Base-by-base conservation (phyloP, 2,329 filamentous ascomycete species). In the Alternaria gaisen region DNA sequence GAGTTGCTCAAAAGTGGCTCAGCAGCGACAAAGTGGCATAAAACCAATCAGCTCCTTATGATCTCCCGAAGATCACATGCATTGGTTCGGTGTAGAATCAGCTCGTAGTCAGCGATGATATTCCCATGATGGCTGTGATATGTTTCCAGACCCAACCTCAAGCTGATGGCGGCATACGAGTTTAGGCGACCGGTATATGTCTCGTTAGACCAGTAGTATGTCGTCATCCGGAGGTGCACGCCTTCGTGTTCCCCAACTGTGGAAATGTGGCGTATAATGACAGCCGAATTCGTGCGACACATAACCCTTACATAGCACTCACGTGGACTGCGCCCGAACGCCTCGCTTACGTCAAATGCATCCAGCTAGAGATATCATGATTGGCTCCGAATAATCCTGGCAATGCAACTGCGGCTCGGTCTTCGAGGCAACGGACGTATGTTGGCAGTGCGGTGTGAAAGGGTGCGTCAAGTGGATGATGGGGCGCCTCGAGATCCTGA, bases 311-410 rank as follows among this genome's bases (percentile, higher is more conserved):
- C 34, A 54, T 54, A 47, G 20, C 26, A 26, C 50, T 47, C 56
- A 55, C 51, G 56, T 54, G 56, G 56, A 53, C 56, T 58, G 42
- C 42, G 56, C 56, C 42, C 24, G 24, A 55, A 58, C 56, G 50
- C 50, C 50, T 55, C 42, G 56, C 50, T 58, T 58, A 55, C 34
- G 46, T 43, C 20, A 36, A 44, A 26, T 14, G 20, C 40, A 12
- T 30, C 24, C 24, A 28, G 44, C 30, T 36, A 11, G 44, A 32
- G 18, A 40, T 26, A 22, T 9, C 16, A 5, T 9, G 42, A 41
- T 28, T 32, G 56, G 34, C 36, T 54, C 50, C 8, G 11, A n/a
- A 34, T 12, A 20, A 16, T 7, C 16, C 24, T 50, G 14, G 20
- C 20, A 9, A 42, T 42, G 40, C 40, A 42, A 42, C 12, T 42